Evolutionary conservation across 805 yeast species (phyloP), one percentile per base, ranked within the genome.

Genomic region (Saccharomycopsis guyanensis): DNA sequence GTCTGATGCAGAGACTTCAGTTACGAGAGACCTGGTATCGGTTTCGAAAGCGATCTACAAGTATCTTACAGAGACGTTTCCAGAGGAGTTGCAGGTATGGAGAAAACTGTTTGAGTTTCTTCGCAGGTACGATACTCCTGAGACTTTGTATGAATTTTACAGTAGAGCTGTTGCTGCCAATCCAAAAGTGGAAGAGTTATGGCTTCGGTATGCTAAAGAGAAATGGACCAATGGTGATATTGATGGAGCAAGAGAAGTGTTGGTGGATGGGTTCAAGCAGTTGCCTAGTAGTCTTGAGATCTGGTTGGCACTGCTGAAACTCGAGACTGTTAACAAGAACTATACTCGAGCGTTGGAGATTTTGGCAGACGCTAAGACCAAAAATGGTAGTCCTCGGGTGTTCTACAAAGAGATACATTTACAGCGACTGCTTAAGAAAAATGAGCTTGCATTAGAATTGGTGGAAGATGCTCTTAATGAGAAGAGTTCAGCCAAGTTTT

Each of bases 161-260:
- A 78, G 78, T 38, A 61, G 64, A 50, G 78, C 89, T 0, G 68
- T 81, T 0, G 54, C 57, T 1, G 56, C 68, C 0, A 69, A 80
- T 42, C 82, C 84, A 0, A 55, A 65, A 3, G 58, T 64, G 25
- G 77, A 75, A 33, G 57, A 72, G 10, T 68, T 86, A 37, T 72
- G 76, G 62, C 61, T 86, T 43, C 75, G 81, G 78, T 86, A 76
- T 57, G 83, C 95, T 0, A 81, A 82, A 53, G 89, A 83, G 55
- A 66, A 72, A 43, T 78, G 87, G 82, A 61, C 64, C 38, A 70
- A 64, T 2, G 57, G 66, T 1, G 77, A 82, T 53, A 55, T 72
- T 1, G 63, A 58, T 1, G 72, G 66, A 3, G 83, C 95, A 0
- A 65, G 80, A 43, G 54, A 57, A 1, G 73, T 85, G 3, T 62